Percentiles rank a stretch among this genome's conserved stretches.
phyloP scores from a whole-genome alignment of 208 protist species.

The Wallacemonas rigidus region DNA sequence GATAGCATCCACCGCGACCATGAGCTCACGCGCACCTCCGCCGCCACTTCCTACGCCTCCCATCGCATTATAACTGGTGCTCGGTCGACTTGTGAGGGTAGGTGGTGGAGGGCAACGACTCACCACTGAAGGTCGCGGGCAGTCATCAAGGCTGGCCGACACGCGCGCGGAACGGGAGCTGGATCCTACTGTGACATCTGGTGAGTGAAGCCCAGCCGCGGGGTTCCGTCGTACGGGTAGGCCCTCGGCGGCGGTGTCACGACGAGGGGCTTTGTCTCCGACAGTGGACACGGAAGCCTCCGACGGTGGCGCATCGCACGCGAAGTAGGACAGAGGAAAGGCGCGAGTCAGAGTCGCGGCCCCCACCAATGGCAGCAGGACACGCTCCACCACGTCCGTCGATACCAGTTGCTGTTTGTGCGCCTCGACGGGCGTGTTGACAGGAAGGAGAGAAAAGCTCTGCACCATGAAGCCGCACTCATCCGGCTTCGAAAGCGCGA shows the following conservation, averaged over 20 bases:
- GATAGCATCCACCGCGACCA: conserved; percentile 27
- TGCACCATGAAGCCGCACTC: conserved; percentile 55
- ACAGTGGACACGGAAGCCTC: background rate
- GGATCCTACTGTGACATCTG: too few relatives aligned
- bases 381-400: conserved; percentile 25
- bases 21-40: background rate
- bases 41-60: background rate
- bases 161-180: too few relatives aligned
- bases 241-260: background rate
- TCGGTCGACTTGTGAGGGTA: background rate
- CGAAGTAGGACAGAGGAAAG: conserved; percentile 38
- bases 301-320: background rate
- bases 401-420: conserved; percentile 44
- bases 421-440: conserved; percentile 30
- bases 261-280: conserved; percentile 4
- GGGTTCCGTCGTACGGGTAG: too few relatives aligned
- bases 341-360: conserved; percentile 37
- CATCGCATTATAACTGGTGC: background rate
- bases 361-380: conserved; percentile 32
- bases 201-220: too few relatives aligned
- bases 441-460: conserved; percentile 63
- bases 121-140: background rate
- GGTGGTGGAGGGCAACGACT: background rate
- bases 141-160: too few relatives aligned
- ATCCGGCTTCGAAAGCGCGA: conserved; percentile 35